Base-by-base conservation (phyloP, 2,329 filamentous ascomycete genomes). In the Zasmidium angulare region DNA sequence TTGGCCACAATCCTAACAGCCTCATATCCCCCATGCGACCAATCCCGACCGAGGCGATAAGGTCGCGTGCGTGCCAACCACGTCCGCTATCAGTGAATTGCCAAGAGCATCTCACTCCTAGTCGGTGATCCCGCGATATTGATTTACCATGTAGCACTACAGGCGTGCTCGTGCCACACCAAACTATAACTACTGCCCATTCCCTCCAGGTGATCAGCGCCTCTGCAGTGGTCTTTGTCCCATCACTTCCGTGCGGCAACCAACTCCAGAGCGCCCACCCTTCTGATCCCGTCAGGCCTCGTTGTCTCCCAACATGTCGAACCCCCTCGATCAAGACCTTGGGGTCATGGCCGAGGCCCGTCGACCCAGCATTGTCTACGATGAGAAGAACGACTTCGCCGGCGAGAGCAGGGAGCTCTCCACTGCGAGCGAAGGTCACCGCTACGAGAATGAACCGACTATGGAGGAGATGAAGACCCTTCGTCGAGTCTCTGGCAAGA, bases 401-500 rank as follows among this genome's bases (percentile, higher is more conserved):
- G 63, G 61, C 51, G 52, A 63, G 23, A 58, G 46, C 50, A 59
- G 59, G 49, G 64, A 64, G 50, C 21, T 54, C 14, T 50, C 56
- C n/a, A 53, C 53, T 46, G 58, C 62, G 19, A 59, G 59, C 21
- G 46, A 50, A 2, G 63, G 53, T 2, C 56, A 51, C 19, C 46
- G 56, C 46, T 56, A 70, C 56, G 71, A 68, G 12, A 68, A 77
- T 17, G 69, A 71, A 58, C 78, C 78, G 1, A 79, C 78, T 10
- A 72, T 75, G 12, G 75, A 78, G 48, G 79, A 81, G 63, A 71
- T 74, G 61, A 69, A 66, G 43, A 77, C 75, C 2, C 71, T 81
- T 21, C 72, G 78, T 58, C 76, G 77, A 58, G 74, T 81, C 17
- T 74, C 77, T 46, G 79, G 79, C 65, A 73, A 72, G 53, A 72